These are phyloP conservation scores for Lineolata rhizophorae DNA, from an alignment of 495 filamentous ascomycete genomes.

Conservation along the genomic window DNA sequence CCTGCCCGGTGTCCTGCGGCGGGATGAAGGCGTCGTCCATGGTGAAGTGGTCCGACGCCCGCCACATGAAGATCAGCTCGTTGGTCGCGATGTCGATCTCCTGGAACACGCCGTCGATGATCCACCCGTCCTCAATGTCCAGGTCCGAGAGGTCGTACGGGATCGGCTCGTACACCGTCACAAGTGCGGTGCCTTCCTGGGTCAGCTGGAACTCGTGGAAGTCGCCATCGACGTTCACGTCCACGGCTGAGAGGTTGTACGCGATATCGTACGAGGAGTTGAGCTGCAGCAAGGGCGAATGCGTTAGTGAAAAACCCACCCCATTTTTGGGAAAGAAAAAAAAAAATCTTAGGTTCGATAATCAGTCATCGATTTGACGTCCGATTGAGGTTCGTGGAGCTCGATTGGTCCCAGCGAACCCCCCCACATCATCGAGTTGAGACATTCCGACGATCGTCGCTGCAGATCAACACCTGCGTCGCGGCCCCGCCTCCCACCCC, in stretches of 20 bases:
- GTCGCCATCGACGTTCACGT: slow-evolving; percentile 1
- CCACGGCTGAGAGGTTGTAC: slow-evolving; percentile 3
- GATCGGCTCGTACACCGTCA: slow-evolving; percentile 11
- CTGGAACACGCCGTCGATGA: slow-evolving; percentile 14
- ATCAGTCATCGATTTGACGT: too few species aligned
- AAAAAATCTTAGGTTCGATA: too few species aligned
- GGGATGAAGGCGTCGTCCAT: slow-evolving; percentile 11
- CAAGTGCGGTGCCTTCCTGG: slow-evolving; percentile 11
- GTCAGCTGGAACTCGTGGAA: slow-evolving; percentile 7
- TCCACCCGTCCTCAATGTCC: slow-evolving; percentile 7
- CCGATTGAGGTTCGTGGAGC: too few species aligned
- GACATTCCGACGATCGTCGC: too few species aligned
- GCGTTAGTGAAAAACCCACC: too few species aligned
- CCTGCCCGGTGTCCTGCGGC: slow-evolving; percentile 3
- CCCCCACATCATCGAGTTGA: too few species aligned
- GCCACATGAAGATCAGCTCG: slow-evolving; percentile 20
- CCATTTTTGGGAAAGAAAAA: too few species aligned
- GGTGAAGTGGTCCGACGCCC: slow-evolving; percentile 18
- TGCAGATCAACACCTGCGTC: too few species aligned
- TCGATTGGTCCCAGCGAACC: too few species aligned
- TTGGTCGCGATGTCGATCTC: slow-evolving; percentile 13
- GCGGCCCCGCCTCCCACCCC: too few species aligned
- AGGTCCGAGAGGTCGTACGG: slow-evolving; percentile 4
- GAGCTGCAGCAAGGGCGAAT: background rate
- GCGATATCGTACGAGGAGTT: background rate